These are phyloP conservation scores for Suaeda aralocaspica DNA, from an alignment of 148 eudicot genomes.

Conservation along the genomic window DNA sequence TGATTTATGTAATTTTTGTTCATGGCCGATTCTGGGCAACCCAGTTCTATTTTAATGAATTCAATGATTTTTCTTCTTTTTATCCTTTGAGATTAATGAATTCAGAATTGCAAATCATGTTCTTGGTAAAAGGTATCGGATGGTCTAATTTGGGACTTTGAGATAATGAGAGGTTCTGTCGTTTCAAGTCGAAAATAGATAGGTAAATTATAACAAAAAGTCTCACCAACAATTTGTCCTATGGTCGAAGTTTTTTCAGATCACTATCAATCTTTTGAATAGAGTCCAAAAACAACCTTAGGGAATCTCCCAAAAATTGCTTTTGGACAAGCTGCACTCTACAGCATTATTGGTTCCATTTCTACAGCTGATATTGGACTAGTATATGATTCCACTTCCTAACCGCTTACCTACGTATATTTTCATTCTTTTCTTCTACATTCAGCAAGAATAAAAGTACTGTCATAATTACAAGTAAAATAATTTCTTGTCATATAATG, in stretches of 20 bases:
- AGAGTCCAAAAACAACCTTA: not conserved
- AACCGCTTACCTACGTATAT: not conserved
- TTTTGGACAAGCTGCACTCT: not conserved
- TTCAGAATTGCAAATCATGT: too few species aligned
- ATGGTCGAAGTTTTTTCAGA: not conserved
- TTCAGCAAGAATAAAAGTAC: not conserved
- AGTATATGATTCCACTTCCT: not conserved
- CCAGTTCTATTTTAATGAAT: not conserved
- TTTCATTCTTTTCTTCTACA: not conserved
- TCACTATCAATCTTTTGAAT: not conserved
- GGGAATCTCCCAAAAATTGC: not conserved
- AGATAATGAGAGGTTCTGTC: too few species aligned
- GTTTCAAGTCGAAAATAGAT: too few species aligned
- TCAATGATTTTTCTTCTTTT: slow-evolving; percentile 5
- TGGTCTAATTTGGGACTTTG: too few species aligned
- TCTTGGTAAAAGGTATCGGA: too few species aligned
- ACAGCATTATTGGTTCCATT: too few species aligned
- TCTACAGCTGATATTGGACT: too few species aligned
- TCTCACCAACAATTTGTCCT: not conserved
- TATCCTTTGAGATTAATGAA: too few species aligned
- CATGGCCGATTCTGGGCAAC: not conserved
- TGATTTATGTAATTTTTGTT: not conserved
- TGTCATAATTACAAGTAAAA: not conserved
- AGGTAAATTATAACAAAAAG: too few species aligned
- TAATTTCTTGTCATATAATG: not conserved